Conservation (phyloP, 805 yeast genomes). For the Metschnikowia baotianmanensis region DNA sequence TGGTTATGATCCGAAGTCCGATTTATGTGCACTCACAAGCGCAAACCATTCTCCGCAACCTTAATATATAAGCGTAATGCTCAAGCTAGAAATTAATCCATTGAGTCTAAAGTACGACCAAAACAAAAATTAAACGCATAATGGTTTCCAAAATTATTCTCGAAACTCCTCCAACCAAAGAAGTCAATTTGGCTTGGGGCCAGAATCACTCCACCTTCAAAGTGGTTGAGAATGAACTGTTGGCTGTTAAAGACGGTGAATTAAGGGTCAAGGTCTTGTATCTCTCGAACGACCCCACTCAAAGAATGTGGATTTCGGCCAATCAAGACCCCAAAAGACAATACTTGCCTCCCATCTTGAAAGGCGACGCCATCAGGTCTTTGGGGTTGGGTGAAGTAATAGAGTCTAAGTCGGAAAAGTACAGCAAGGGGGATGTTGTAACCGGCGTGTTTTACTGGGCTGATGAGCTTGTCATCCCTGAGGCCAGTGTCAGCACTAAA, state of each 20-base stretch:
- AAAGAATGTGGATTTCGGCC: constrained; percentile 53
- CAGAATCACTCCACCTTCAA: constrained; percentile 32
- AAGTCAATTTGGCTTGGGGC: constrained; percentile 22
- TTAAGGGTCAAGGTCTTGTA: constrained; percentile 45
- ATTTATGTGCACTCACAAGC: constrained; percentile 1
- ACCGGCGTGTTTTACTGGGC: constrained; percentile 45
- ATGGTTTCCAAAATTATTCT: constrained; percentile 21
- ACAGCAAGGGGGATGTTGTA: constrained; percentile 44
- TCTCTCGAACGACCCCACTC: constrained; percentile 61
- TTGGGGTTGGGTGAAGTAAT: constrained; percentile 50
- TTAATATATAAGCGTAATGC: not conserved
- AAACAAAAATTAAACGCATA: not conserved
- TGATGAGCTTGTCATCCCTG: constrained; percentile 40
- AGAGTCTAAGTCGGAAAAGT: constrained; percentile 42
- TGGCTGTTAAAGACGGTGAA: constrained; percentile 36
- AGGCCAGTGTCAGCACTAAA: constrained; percentile 25
- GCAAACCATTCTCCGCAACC: constrained; percentile 6
- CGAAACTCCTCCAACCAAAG: constrained; percentile 22
- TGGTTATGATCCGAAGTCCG: not conserved
- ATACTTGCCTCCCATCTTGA: constrained; percentile 38
- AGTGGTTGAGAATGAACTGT: constrained; percentile 16
- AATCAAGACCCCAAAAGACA: constrained; percentile 27
- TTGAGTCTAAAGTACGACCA: not conserved
- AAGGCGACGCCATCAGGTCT: constrained; percentile 45
- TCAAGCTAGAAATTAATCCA: not conserved